These are phyloP conservation scores for Solanum chacoense DNA, from an alignment of 305 asterid genomes.

Conservation along the genomic window DNA sequence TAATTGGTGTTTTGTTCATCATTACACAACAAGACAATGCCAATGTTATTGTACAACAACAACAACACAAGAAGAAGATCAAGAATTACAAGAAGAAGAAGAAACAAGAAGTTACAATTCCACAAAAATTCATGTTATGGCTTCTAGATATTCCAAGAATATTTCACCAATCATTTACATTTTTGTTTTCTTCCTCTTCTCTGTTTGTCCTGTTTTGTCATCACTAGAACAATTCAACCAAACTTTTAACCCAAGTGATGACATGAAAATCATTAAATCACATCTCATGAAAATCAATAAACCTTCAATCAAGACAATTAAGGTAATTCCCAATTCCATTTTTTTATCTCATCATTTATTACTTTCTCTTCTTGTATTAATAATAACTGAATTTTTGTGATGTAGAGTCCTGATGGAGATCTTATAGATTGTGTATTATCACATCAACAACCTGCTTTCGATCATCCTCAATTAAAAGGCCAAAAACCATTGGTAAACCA, in stretches of 20 bases:
- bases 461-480: conserved; percentile 62
- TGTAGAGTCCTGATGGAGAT: conserved; percentile 86
- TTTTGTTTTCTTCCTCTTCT: conserved; percentile 44
- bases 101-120: conserved; percentile 14
- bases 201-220: conserved; percentile 32
- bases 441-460: conserved; percentile 86
- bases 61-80: not conserved
- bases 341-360: not conserved
- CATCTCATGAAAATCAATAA: conserved; percentile 65
- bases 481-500: conserved; percentile 56
- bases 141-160: conserved; percentile 12
- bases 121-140: conserved; percentile 22
- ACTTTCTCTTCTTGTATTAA: not conserved
- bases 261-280: conserved; percentile 34
- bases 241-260: conserved; percentile 40
- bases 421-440: conserved; percentile 67
- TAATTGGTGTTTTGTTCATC: conserved; percentile 13
- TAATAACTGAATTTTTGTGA: not conserved
- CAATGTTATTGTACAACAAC: conserved; percentile 10
- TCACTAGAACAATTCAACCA: conserved; percentile 30
- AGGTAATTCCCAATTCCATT: conserved; percentile 22
- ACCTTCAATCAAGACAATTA: conserved; percentile 62
- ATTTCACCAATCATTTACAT: conserved; percentile 44
- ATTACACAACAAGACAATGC: conserved; percentile 35
- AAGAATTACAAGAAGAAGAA: conserved; percentile 3